These are phyloP conservation scores for Brassica incana DNA, from an alignment of 345 rosid species.

Conservation along the genomic window DNA sequence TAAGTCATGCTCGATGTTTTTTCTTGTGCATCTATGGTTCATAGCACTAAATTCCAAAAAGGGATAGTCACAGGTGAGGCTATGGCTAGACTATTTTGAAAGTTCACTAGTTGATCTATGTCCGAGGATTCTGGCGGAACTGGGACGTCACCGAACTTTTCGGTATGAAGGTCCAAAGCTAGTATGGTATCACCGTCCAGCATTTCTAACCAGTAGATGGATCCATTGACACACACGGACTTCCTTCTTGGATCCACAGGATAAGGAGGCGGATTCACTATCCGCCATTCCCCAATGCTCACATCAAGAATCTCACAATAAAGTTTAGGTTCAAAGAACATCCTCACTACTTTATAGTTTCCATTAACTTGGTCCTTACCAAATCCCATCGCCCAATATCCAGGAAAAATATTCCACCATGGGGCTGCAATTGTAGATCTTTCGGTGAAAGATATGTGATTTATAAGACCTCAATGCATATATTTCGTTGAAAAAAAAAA, in stretches of 20 bases:
- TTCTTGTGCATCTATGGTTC: no score
- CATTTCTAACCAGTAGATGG: conserved; percentile 3
- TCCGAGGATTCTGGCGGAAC: neutral
- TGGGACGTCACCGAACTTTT: conserved; percentile 8
- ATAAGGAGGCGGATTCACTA: neutral
- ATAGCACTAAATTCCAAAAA: no score
- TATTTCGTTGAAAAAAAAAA: no score
- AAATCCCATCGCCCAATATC: conserved; percentile 4
- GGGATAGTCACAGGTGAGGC: no score
- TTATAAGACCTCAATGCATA: no score
- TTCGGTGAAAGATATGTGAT: no score
- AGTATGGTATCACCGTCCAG: neutral
- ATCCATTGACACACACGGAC: neutral
- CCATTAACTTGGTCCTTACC: conserved; percentile 9
- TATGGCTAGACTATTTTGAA: conserved; percentile 14
- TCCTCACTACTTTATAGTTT: conserved; percentile 1
- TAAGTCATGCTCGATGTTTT: no score
- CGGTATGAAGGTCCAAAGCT: conserved; percentile 13
- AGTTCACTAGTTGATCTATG: neutral
- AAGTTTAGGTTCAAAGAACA: neutral
- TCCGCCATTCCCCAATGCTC: neutral
- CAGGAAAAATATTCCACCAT: neutral
- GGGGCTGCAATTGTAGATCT: neutral
- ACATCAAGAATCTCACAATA: neutral
- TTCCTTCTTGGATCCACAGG: neutral